These are phyloP conservation scores for Trichoderma oligosporum DNA, from an alignment of 2,329 filamentous ascomycete species.

Conservation along the genomic window DNA sequence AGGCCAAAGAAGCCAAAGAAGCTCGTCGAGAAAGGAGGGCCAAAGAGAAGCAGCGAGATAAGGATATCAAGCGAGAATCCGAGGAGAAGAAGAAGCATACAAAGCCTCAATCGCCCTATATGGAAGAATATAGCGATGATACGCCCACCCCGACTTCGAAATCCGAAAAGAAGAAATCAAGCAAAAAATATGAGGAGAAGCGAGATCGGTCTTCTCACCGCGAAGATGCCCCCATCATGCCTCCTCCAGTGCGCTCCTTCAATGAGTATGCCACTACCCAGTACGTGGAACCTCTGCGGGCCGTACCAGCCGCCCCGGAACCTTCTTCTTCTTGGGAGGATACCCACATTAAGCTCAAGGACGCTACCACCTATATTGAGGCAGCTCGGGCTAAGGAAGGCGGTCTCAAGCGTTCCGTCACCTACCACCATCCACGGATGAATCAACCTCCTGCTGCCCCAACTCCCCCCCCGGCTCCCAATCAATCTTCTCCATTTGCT, in stretches of 20 bases:
- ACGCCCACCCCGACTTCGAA: conserved; percentile 24
- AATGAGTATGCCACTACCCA: conserved; percentile 8
- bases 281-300: conserved; percentile 18
- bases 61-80: conserved; percentile 36
- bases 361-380: conserved; percentile 33
- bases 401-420: conserved; percentile 23
- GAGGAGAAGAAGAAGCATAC: conserved; percentile 37
- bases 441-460: conserved; percentile 34
- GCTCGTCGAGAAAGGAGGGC: conserved; percentile 35
- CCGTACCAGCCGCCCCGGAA: conserved; percentile 19
- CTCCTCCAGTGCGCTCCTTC: conserved; percentile 11
- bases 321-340: conserved; percentile 24
- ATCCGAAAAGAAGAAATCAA: conserved; percentile 37
- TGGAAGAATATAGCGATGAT: conserved; percentile 36
- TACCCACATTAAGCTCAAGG: conserved; percentile 23
- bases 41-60: conserved; percentile 36
- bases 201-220: conserved; percentile 35
- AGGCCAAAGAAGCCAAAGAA: conserved; percentile 29
- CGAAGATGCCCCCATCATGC: conserved; percentile 31
- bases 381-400: conserved; percentile 29
- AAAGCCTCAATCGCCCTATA: conserved; percentile 30
- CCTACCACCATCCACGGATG: conserved; percentile 25
- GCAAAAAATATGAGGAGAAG: conserved; percentile 39
- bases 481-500: conserved; percentile 28
- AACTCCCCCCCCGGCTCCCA: conserved; percentile 34